A percentile compares a stretch with the other conserved stretches of the same genome.
phyloP scores from a whole-genome alignment of 768 basidiomycete species.

The Porphyrellus cyaneotinctus region DNA sequence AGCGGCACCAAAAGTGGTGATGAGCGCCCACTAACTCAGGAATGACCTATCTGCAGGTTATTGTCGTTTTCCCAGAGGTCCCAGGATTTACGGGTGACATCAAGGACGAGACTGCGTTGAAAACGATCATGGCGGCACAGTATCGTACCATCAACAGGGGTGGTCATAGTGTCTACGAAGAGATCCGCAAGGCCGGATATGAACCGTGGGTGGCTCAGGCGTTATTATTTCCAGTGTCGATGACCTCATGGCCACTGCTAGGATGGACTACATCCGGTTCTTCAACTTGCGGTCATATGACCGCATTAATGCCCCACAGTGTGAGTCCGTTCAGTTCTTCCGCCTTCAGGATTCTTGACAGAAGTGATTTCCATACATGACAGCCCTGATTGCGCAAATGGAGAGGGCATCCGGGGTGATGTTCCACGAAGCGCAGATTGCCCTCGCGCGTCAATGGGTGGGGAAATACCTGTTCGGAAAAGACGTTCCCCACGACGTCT shows the following conservation, averaged over 20 bases:
- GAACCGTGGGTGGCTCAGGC: constrained; percentile 57
- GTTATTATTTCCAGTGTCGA: background rate
- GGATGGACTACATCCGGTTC: constrained; percentile 83
- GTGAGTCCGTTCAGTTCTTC: constrained; percentile 33
- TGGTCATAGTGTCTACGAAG: constrained; percentile 81
- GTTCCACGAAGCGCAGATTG: constrained; percentile 85
- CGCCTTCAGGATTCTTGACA: constrained; percentile 23
- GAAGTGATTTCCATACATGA: background rate
- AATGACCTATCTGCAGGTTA: constrained; percentile 46
- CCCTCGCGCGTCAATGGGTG: constrained; percentile 74
- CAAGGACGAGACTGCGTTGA: constrained; percentile 56
- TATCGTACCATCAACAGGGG: constrained; percentile 90
- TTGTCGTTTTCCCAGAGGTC: constrained; percentile 85
- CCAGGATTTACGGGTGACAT: constrained; percentile 89
- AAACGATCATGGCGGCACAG: constrained; percentile 85
- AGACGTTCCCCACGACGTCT: constrained; percentile 46
- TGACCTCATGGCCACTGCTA: constrained; percentile 25
- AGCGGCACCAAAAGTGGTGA: background rate
- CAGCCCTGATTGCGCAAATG: constrained; percentile 60
- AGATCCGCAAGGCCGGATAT: constrained; percentile 68
- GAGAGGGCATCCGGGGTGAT: constrained; percentile 71
- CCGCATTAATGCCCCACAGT: constrained; percentile 73
- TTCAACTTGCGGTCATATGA: constrained; percentile 93
- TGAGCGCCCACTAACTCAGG: background rate
- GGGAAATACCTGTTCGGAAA: constrained; percentile 40